Evolutionary conservation across 371 early-diverging fungal genomes (phyloP).

Genomic region (Mortierella sp.): DNA sequence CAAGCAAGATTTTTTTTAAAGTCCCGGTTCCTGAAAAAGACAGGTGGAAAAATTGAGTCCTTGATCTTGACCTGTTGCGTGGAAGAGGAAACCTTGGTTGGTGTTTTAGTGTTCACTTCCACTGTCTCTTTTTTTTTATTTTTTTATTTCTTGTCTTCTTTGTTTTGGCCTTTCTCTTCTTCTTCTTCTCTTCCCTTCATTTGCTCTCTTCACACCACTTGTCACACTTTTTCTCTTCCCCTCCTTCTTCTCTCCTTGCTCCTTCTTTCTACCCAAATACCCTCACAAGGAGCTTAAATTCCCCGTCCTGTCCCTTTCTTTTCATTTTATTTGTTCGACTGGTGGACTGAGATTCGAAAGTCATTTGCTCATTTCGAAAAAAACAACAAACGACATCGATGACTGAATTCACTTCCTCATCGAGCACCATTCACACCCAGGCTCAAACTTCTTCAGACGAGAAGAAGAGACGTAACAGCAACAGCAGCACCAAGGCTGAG

Average conservation of each 20-base stretch:
- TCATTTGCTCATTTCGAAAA: not conserved
- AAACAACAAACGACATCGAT: not conserved
- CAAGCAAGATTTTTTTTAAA: not conserved
- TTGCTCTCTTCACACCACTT: not conserved
- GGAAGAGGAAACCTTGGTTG: not conserved
- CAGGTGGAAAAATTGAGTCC: not conserved
- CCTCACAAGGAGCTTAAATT: not conserved
- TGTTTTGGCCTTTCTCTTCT: not conserved
- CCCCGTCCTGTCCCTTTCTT: not conserved
- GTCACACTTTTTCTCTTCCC: not conserved
- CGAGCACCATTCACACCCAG: constrained; percentile 25
- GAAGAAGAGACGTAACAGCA: not conserved
- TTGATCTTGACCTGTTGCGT: not conserved
- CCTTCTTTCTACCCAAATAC: not conserved
- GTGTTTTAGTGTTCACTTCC: not conserved
- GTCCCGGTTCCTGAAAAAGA: not conserved
- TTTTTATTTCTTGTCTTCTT: not conserved
- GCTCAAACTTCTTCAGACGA: not conserved
- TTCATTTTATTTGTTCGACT: not conserved
- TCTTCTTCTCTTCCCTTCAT: not conserved
- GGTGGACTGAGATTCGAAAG: not conserved
- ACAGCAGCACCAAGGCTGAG: constrained; percentile 10
- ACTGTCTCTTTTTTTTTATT: not conserved
- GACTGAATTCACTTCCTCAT: constrained; percentile 16
- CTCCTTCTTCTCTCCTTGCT: not conserved